phyloP scores from a whole-genome alignment of 2,329 filamentous ascomycete species.

The Pseudocercospora eumusae region DNA sequence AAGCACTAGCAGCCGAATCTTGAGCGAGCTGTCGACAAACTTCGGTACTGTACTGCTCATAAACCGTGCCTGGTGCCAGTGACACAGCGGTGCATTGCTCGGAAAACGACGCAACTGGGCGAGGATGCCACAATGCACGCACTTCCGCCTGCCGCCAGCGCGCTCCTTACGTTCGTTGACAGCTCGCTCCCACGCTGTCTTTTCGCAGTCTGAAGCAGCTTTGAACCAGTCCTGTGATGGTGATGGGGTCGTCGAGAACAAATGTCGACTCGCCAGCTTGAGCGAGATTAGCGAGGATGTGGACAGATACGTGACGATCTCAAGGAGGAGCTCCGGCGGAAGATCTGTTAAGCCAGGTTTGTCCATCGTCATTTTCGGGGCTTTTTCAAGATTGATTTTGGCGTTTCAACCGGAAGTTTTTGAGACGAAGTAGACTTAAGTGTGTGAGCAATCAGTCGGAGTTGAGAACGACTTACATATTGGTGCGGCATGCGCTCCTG shows the following conservation, averaged over 20 bases:
- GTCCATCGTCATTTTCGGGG: constrained; percentile 7
- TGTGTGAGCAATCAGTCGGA: background rate
- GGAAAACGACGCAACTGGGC: constrained; percentile 21
- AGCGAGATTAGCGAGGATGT: constrained; percentile 43
- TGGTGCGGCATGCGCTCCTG: constrained; percentile 1
- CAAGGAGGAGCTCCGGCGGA: constrained; percentile 41
- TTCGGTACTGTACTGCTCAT: constrained; percentile 23
- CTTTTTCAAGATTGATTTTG: background rate
- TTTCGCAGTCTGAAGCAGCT: constrained; percentile 31
- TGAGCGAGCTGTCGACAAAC: constrained; percentile 24
- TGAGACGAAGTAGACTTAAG: background rate
- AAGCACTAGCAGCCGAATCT: constrained; percentile 19
- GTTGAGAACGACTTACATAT: background rate
- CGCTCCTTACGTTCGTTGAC: constrained; percentile 30
- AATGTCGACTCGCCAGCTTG: constrained; percentile 40
- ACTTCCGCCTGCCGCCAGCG: constrained; percentile 28
- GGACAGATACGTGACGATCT: constrained; percentile 41
- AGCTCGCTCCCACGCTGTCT: constrained; percentile 28
- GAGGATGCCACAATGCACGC: constrained; percentile 31
- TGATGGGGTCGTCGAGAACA: constrained; percentile 33
- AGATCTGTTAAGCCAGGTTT: constrained; percentile 30
- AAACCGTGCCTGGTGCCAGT: constrained; percentile 31
- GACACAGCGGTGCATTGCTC: constrained; percentile 28
- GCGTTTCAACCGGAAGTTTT: background rate
- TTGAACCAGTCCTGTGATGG: constrained; percentile 27